Percentiles rank a stretch among this genome's conserved stretches.
These are phyloP conservation scores for Annulohypoxylon nitens DNA, from an alignment of 495 filamentous ascomycete species.

Conservation along the genomic window DNA sequence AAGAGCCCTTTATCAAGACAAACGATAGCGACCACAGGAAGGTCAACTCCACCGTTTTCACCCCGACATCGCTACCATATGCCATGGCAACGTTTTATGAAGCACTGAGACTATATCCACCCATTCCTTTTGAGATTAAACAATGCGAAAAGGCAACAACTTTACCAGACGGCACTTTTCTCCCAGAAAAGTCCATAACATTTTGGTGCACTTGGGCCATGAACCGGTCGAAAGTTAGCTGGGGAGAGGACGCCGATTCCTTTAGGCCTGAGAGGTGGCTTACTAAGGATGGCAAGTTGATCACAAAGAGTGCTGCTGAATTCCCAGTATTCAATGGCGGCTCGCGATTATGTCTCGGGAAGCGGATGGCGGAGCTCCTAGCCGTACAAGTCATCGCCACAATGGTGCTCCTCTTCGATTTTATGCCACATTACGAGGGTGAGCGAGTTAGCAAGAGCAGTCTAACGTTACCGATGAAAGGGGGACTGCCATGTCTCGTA, in stretches of 20 bases:
- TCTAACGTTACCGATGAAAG: conserved; percentile 72
- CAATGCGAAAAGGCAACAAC: conserved; percentile 63
- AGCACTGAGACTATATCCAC: conserved; percentile 67
- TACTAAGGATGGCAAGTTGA: conserved; percentile 53
- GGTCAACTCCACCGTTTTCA: conserved; percentile 56
- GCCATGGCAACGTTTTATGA: conserved; percentile 70
- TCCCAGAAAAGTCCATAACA: conserved; percentile 64
- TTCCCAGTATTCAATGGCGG: conserved; percentile 74
- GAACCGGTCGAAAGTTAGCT: conserved; percentile 66
- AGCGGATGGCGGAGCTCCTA: conserved; percentile 70
- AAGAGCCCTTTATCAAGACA: conserved; percentile 4
- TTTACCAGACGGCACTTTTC: conserved; percentile 69
- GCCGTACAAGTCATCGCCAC: conserved; percentile 65
- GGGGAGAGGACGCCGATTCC: conserved; percentile 67
- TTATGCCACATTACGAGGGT: conserved; percentile 55
- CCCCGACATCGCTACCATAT: conserved; percentile 63
- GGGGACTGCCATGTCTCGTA: conserved; percentile 64
- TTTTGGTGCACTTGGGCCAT: conserved; percentile 73
- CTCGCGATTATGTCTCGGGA: conserved; percentile 68
- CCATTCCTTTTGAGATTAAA: conserved; percentile 72
- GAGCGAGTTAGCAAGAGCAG: conserved; percentile 68
- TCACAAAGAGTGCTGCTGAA: conserved; percentile 62
- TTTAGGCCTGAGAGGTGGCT: conserved; percentile 70
- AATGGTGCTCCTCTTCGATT: conserved; percentile 63
- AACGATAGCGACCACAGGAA: conserved; percentile 9